These are phyloP conservation scores for Poteriospumella lacustris DNA, from an alignment of 108 stramenopile species.

Conservation along the genomic window DNA sequence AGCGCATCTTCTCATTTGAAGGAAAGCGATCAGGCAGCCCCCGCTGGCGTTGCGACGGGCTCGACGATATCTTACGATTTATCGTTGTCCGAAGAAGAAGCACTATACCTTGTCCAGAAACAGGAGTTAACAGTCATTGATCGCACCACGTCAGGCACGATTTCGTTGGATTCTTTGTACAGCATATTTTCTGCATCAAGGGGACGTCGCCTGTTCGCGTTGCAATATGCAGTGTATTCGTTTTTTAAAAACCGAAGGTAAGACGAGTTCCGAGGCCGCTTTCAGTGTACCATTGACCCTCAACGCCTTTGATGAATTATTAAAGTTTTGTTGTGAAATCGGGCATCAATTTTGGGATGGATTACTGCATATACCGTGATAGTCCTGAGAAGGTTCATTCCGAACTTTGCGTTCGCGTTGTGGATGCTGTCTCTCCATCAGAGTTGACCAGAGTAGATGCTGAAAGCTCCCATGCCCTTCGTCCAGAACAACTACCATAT, in stretches of 20 bases:
- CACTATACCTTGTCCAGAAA: not conserved
- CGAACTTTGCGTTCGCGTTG: not conserved
- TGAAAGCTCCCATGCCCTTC: too few relatives aligned
- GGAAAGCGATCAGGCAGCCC: not conserved
- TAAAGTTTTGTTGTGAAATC: not conserved
- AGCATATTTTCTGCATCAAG: not conserved
- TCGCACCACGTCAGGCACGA: too few relatives aligned
- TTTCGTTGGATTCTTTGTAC: not conserved
- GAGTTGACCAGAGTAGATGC: too few relatives aligned
- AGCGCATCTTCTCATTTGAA: not conserved
- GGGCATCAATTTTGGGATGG: not conserved
- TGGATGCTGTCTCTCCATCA: not conserved
- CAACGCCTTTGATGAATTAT: not conserved
- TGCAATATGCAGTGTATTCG: not conserved
- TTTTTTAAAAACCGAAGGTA: not conserved
- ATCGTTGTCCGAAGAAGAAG: constrained; percentile 4
- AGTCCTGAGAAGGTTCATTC: not conserved
- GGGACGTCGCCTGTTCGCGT: not conserved
- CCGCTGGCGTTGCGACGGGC: not conserved
- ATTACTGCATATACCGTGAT: not conserved
- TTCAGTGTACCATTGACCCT: not conserved
- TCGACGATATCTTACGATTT: not conserved
- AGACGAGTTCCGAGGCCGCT: not conserved
- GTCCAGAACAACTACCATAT: too few relatives aligned
- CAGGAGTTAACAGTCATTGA: not conserved